Conservation (phyloP, 2,329 filamentous ascomycete species). For the Ilyonectria mors-panacis region DNA sequence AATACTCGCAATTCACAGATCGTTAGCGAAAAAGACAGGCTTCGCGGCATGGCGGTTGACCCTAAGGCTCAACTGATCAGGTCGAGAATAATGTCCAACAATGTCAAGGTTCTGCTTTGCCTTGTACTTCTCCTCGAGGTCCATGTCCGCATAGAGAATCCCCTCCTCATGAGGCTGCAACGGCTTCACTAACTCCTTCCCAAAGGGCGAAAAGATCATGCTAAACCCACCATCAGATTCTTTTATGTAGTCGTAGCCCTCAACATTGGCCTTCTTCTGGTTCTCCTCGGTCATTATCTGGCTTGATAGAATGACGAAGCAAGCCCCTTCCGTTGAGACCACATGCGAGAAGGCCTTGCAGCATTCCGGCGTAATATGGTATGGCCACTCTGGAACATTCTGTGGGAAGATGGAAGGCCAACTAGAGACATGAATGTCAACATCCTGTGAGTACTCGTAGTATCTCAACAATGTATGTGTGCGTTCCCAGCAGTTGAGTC, state of each 20-base stretch:
- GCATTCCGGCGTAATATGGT: conserved; percentile 38
- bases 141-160: conserved; percentile 55
- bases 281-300: conserved; percentile 61
- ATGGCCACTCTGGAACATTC: conserved; percentile 51
- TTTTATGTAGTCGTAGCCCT: conserved; percentile 29
- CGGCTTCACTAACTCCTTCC: conserved; percentile 47
- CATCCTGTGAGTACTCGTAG: conserved; percentile 58
- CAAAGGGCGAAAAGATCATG: conserved; percentile 52
- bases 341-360: conserved; percentile 60
- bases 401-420: conserved; percentile 56
- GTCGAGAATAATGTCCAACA: conserved; percentile 51
- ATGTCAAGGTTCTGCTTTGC: conserved; percentile 55
- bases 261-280: conserved; percentile 29
- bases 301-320: conserved; percentile 67
- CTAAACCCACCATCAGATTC: conserved; percentile 38
- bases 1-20: too few relatives aligned
- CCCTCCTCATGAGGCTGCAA: conserved; percentile 49
- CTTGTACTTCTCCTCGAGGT: conserved; percentile 45
- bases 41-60: conserved; percentile 42
- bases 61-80: conserved; percentile 56
- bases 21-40: neutral
- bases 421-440: conserved; percentile 62
- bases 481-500: conserved; percentile 66
- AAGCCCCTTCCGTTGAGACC: conserved; percentile 68
- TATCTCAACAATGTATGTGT: conserved; percentile 64